These are phyloP conservation scores for Sanguinoderma infundibulare DNA, from an alignment of 1,284 basidiomycete genomes.

Conservation along the genomic window DNA sequence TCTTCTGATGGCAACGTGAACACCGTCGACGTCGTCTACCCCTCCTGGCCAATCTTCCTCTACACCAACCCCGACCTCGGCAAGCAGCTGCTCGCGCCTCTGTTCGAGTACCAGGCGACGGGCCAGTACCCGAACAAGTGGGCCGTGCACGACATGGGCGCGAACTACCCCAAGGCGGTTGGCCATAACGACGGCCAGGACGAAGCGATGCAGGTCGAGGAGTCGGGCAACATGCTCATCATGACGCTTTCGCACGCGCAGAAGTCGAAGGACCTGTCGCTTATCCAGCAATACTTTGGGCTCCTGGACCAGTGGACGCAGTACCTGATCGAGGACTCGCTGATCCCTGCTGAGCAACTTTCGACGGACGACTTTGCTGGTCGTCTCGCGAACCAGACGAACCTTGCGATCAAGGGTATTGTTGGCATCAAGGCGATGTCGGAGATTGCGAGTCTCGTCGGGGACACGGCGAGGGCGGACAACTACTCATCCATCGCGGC, in stretches of 20 bases:
- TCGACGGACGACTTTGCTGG: constrained; percentile 78
- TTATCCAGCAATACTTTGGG: constrained; percentile 52
- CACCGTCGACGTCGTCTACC: constrained; percentile 52
- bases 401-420: constrained; percentile 80
- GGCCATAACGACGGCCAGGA: constrained; percentile 66
- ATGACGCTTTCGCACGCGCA: constrained; percentile 74
- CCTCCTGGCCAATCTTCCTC: constrained; percentile 49
- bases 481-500: constrained; percentile 66
- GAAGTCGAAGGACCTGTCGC: constrained; percentile 56
- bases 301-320: constrained; percentile 76
- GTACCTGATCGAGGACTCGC: constrained; percentile 68
- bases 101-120: constrained; percentile 44
- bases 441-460: constrained; percentile 55
- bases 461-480: constrained; percentile 47
- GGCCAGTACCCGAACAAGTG: not conserved
- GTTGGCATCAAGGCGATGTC: constrained; percentile 74
- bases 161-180: constrained; percentile 50
- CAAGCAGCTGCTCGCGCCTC: constrained; percentile 45
- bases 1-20: constrained; percentile 30
- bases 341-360: constrained; percentile 63
- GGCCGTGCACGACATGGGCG: constrained; percentile 6
- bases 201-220: constrained; percentile 68
- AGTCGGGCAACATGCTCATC: constrained; percentile 77
- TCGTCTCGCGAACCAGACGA: constrained; percentile 74
- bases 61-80: constrained; percentile 48